A percentile compares a stretch with the other conserved stretches of the same genome.
Evolutionary conservation across 2,329 filamentous ascomycete genomes (phyloP).

Genomic region (Alternaria incomplexa): DNA sequence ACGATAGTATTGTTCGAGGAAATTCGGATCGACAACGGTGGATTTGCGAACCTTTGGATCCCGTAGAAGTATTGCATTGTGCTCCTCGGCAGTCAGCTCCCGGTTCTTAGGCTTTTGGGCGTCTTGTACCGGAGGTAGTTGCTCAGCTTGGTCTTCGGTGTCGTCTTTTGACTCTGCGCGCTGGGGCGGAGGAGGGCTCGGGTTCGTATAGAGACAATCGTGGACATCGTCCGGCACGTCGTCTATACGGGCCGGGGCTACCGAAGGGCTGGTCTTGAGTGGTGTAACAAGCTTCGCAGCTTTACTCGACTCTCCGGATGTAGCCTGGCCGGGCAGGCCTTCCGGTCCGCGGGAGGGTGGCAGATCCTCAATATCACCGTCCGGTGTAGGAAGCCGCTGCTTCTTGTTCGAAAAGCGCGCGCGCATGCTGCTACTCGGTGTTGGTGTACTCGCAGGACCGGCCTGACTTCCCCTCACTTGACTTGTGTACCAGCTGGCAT

Average conservation of each 20-base stretch:
- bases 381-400: constrained; percentile 32
- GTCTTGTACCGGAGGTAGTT: neutral
- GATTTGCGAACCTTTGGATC: constrained; percentile 88
- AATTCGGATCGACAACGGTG: constrained; percentile 90
- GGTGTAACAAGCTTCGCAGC: constrained; percentile 31
- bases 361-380: constrained; percentile 35
- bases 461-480: constrained; percentile 62
- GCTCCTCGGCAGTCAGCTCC: constrained; percentile 83
- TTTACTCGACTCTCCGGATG: constrained; percentile 4
- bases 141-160: constrained; percentile 6
- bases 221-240: constrained; percentile 20
- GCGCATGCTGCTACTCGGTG: constrained; percentile 23
- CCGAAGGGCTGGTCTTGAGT: constrained; percentile 38
- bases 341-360: constrained; percentile 44
- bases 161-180: constrained; percentile 2
- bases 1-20: constrained; percentile 91
- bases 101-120: constrained; percentile 3
- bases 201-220: constrained; percentile 32
- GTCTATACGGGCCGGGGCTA: constrained; percentile 11
- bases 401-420: constrained; percentile 28
- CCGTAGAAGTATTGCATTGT: constrained; percentile 83
- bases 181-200: constrained; percentile 18
- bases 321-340: constrained; percentile 29
- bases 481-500: constrained; percentile 80
- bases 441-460: constrained; percentile 36